Conservation (phyloP, 2,329 filamentous ascomycete species). For the Ascochyta viciae-villosae region DNA sequence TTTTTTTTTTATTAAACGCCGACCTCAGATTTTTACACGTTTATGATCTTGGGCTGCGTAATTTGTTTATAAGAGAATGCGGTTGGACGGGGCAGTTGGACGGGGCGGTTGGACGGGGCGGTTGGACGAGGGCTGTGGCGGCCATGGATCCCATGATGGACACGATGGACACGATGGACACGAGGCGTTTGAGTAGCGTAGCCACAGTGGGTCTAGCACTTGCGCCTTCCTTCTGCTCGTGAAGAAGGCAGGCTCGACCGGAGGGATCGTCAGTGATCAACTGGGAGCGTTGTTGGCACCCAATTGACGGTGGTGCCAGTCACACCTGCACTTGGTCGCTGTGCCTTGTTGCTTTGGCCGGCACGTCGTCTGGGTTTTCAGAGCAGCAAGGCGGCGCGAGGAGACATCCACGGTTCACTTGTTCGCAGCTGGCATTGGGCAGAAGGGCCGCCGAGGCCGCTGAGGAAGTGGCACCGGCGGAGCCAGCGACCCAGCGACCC, state of each 20-base stretch:
- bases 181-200: conserved; percentile 17
- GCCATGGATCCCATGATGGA: conserved; percentile 20
- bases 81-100: too few relatives aligned
- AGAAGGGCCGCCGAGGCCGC: neutral
- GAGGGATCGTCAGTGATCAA: conserved; percentile 19
- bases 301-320: conserved; percentile 7
- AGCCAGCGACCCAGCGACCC: neutral
- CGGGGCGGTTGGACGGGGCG: neutral
- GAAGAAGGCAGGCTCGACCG: conserved; percentile 19
- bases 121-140: conserved; percentile 23
- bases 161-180: neutral
- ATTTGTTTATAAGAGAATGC: too few relatives aligned
- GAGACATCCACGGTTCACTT: neutral
- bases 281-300: conserved; percentile 11
- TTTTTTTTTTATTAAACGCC: too few relatives aligned
- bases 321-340: conserved; percentile 12
- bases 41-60: too few relatives aligned
- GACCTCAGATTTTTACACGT: too few relatives aligned
- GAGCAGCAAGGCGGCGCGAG: neutral
- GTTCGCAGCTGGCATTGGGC: neutral
- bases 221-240: conserved; percentile 18
- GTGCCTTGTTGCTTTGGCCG: conserved; percentile 4
- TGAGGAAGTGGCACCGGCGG: conserved; percentile 15
- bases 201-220: conserved; percentile 20
- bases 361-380: neutral